Conservation (phyloP, 768 basidiomycete genomes). For the Suillus paluster region DNA sequence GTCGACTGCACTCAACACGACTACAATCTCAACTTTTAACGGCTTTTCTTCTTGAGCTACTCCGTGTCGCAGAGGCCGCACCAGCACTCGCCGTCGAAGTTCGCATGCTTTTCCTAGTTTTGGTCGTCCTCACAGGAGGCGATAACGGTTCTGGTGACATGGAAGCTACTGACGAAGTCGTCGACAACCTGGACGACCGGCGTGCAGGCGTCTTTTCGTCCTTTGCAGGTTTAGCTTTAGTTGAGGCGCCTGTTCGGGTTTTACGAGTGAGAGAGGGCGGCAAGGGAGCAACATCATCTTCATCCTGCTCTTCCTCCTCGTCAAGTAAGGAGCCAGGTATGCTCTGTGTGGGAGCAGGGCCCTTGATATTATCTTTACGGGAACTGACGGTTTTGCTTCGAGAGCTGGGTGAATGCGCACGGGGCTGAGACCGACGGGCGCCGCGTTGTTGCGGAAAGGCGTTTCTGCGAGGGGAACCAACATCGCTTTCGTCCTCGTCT, state of each 20-base stretch:
- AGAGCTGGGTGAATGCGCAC: conserved; percentile 6
- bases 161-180: conserved; percentile 31
- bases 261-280: conserved; percentile 22
- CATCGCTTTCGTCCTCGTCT: conserved; percentile 34
- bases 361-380: conserved; percentile 8
- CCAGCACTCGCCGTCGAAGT: conserved; percentile 16
- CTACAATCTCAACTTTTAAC: conserved; percentile 7
- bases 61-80: conserved; percentile 27
- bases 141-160: conserved; percentile 39
- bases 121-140: conserved; percentile 17
- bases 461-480: conserved; percentile 16
- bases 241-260: conserved; percentile 15
- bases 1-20: neutral
- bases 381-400: conserved; percentile 9
- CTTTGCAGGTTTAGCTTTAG: conserved; percentile 18
- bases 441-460: conserved; percentile 5
- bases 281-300: conserved; percentile 39
- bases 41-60: conserved; percentile 34
- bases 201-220: conserved; percentile 33
- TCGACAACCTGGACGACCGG: conserved; percentile 45
- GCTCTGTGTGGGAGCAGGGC: conserved; percentile 29
- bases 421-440: conserved; percentile 4
- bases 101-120: conserved; percentile 25
- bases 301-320: conserved; percentile 38
- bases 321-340: conserved; percentile 51